These are phyloP conservation scores for Coemansia erecta DNA, from an alignment of 192 early-diverging fungal genomes.

Conservation along the genomic window DNA sequence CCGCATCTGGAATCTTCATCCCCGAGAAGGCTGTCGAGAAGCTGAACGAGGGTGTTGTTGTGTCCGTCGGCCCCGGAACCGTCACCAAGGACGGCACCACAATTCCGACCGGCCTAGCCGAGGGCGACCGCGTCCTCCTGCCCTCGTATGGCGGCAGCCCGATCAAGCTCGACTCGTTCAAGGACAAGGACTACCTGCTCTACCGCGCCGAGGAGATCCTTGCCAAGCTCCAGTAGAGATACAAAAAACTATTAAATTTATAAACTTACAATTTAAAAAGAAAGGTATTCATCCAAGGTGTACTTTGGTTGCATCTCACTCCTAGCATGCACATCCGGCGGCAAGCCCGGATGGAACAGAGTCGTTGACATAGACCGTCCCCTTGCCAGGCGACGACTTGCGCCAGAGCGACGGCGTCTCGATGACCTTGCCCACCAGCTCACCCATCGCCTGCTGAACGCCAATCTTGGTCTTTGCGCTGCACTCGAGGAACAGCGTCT, in stretches of 20 bases:
- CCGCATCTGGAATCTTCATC: constrained; percentile 92
- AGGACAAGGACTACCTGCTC: constrained; percentile 83
- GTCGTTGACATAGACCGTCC: constrained; percentile 39
- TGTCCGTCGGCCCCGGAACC: constrained; percentile 91
- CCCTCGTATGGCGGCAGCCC: constrained; percentile 92
- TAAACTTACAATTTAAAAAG: not conserved
- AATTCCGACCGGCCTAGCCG: constrained; percentile 75
- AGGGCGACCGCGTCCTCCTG: constrained; percentile 93
- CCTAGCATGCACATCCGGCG: constrained; percentile 39
- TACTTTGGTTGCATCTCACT: too few species aligned
- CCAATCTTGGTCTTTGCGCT: constrained; percentile 93
- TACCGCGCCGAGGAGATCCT: constrained; percentile 93
- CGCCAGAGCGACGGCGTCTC: constrained; percentile 70
- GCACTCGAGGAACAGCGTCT: constrained; percentile 94
- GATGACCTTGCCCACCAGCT: constrained; percentile 85
- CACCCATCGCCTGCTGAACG: constrained; percentile 91
- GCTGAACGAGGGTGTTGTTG: constrained; percentile 93
- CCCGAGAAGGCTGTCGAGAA: constrained; percentile 99
- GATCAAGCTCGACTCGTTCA: constrained; percentile 78
- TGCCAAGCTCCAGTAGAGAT: constrained; percentile 74
- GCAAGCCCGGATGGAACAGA: constrained; percentile 38
- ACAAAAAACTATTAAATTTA: not conserved
- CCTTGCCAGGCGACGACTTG: constrained; percentile 40
- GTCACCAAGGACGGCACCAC: constrained; percentile 82
- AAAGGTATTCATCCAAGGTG: not conserved